Evolutionary conservation across 305 asterid species (phyloP), one percentile per base, ranked within the genome.

Genomic region (Stenogyne calaminthoides): DNA sequence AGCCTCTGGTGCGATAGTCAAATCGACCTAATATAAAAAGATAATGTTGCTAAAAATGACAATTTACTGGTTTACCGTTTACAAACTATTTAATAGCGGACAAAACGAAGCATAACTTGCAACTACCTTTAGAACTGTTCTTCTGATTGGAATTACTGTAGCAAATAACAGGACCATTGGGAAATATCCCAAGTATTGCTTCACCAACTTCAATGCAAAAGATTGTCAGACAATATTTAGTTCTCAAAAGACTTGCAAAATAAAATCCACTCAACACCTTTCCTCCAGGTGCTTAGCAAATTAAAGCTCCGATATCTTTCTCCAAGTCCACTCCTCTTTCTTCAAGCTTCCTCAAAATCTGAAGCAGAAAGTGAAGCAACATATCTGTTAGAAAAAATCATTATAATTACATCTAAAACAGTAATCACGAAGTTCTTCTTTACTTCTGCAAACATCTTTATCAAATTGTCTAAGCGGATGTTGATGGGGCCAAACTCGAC

Each of bases 391-490:
- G 36, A 77, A 27, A 27, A 59, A 56, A 42, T 54, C 32, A n/a
- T 72, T 67, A 68, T 71, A 73, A 9, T 16, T 74, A 70, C 52
- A 58, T n/a, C n/a, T n/a, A n/a, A n/a, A n/a, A n/a, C n/a, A n/a
- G n/a, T n/a, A n/a, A n/a, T n/a, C n/a, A n/a, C n/a, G n/a, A 61
- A 2, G 65, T 37, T 77, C 16, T 64, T 64, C 16, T 64, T 34
- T 67, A 92, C 99, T 76, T 92, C 99, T 71, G 86, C 52, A 87
- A 71, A 95, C 83, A 36, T 92, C 99, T 83, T 64, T 92, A 78
- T 86, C 97, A 76, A 95, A 95, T 81, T 95, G 98, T 85, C 98
- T 86, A 82, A 95, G 95, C 25, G 96, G 98, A 83, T 95, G 98
- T 73, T 88, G 99, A 81, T 90, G 97, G 68, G 98, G 97, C 99